phyloP scores from a whole-genome alignment of 768 basidiomycete species.

The Trametes gibbosa region DNA sequence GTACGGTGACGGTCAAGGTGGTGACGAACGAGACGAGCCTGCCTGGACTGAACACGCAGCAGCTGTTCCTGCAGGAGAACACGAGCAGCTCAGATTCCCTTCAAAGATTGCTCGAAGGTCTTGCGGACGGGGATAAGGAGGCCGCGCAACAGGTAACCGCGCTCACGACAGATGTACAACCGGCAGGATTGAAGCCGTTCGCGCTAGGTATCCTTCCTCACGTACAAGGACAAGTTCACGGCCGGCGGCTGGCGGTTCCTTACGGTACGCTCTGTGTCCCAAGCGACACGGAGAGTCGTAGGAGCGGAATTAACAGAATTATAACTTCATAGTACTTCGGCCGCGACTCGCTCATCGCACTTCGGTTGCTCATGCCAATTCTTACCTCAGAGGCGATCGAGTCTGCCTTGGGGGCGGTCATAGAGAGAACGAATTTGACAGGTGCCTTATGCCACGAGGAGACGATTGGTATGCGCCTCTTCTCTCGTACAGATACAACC shows the following conservation, averaged over 20 bases:
- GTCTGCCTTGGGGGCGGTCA: slow-evolving; percentile 42
- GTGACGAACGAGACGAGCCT: slow-evolving; percentile 40
- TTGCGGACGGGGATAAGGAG: slow-evolving; percentile 27
- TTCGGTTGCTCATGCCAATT: slow-evolving; percentile 40
- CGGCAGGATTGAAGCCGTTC: too few species aligned
- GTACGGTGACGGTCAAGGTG: slow-evolving; percentile 30
- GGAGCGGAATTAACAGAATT: too few species aligned
- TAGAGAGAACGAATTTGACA: slow-evolving; percentile 35
- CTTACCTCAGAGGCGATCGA: slow-evolving; percentile 41
- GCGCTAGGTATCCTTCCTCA: slow-evolving; percentile 37
- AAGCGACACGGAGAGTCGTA: background rate
- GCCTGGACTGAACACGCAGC: slow-evolving; percentile 31
- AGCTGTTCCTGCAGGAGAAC: slow-evolving; percentile 33
- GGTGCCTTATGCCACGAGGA: slow-evolving; percentile 36
- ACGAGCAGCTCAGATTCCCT: slow-evolving; percentile 29
- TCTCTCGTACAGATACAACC: background rate
- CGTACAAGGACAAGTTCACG: slow-evolving; percentile 39
- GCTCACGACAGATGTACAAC: too few species aligned
- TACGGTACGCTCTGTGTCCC: slow-evolving; percentile 33
- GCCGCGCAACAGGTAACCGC: slow-evolving; percentile 10
- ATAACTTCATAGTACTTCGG: slow-evolving; percentile 29
- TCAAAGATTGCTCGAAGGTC: slow-evolving; percentile 27
- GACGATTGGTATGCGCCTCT: slow-evolving; percentile 29
- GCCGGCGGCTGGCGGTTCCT: slow-evolving; percentile 47
- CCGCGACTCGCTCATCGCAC: slow-evolving; percentile 42